Evolutionary conservation across 352 stramenopile species (phyloP), one percentile per base, ranked within the genome.

Genomic region (Phytopythium oedochilum): DNA sequence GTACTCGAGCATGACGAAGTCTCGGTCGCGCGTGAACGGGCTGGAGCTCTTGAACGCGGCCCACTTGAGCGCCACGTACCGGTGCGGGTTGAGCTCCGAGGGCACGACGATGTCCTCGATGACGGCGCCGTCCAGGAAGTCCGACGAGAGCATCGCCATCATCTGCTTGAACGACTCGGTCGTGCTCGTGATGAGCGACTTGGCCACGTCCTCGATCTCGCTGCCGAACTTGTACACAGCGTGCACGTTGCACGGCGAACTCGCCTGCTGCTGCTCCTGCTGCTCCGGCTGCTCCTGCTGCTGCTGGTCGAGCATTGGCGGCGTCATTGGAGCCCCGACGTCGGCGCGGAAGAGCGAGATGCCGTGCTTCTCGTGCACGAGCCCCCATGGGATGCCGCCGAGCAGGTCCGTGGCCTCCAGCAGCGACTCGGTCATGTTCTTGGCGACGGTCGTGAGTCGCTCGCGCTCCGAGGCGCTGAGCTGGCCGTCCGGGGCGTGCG

Each of bases 1-100:
- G 58, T 94, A 94, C 72, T 94, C 84, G 23, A 94, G 70, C 59
- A 94, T 88, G 46, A 89, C 68, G 34, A 92, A 76, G 57, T 94
- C 84, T 20, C 81, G 78, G 63, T 92, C 84, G 53, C 88, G 88
- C 18, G 71, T 73, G 64, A 90, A 91, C 36, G 77, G 74, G 22
- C 78, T 83, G 8, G 77, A 88, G 73, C 80, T 90, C 70, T 92
- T 92, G 63, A 92, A 94, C 6, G 80, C 82, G 2, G 78, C 83
- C 84, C 84, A 94, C 66, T 94, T 94, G 57, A 94, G 71, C 25
- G 68, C 80, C 20, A 94, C 78, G 63, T 94, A 89, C 46, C 82
- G 82, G 61, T 89, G 70, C 44, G 84, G 82, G 50, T 83, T 85
- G 25, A 66, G 50, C 22, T 71, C 63, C 0, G 74, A 88, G 2